Percentiles rank a stretch among this genome's conserved stretches.
These are phyloP conservation scores for Pisolithus thermaeus DNA, from an alignment of 1,284 basidiomycete genomes.

Conservation along the genomic window DNA sequence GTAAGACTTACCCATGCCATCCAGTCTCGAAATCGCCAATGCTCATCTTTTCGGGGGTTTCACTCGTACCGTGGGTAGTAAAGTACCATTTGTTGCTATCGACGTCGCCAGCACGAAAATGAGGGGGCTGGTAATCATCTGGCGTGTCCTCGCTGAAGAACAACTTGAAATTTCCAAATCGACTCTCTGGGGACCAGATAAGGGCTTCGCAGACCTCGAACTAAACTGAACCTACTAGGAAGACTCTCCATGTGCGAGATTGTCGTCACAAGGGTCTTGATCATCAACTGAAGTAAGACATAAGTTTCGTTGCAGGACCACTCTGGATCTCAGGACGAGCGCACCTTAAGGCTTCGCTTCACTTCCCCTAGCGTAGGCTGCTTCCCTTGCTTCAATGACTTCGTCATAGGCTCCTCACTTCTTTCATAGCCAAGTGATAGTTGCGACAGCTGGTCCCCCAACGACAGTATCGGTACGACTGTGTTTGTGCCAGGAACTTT, in stretches of 20 bases:
- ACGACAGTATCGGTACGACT: slow-evolving; percentile 59
- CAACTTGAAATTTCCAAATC: slow-evolving; percentile 79
- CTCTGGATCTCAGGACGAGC: neutral
- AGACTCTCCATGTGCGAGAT: slow-evolving; percentile 73
- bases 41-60: slow-evolving; percentile 64
- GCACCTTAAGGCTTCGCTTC: slow-evolving; percentile 66
- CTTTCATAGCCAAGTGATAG: slow-evolving; percentile 38
- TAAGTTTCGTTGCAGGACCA: slow-evolving; percentile 3
- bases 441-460: slow-evolving; percentile 52
- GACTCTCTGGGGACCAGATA: slow-evolving; percentile 45
- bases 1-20: slow-evolving; percentile 53
- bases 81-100: slow-evolving; percentile 71
- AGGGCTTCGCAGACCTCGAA: neutral
- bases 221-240: slow-evolving; percentile 46
- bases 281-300: slow-evolving; percentile 42
- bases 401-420: slow-evolving; percentile 44
- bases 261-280: slow-evolving; percentile 69
- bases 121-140: slow-evolving; percentile 68
- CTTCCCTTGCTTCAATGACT: slow-evolving; percentile 50
- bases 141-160: slow-evolving; percentile 75
- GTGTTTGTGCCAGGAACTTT: slow-evolving; percentile 49
- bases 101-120: slow-evolving; percentile 63
- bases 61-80: slow-evolving; percentile 62
- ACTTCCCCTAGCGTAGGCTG: slow-evolving; percentile 66
- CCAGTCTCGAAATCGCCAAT: slow-evolving; percentile 64